phyloP scores from a whole-genome alignment of 2,329 filamentous ascomycete genomes.

The Leptodontidium sp. region DNA sequence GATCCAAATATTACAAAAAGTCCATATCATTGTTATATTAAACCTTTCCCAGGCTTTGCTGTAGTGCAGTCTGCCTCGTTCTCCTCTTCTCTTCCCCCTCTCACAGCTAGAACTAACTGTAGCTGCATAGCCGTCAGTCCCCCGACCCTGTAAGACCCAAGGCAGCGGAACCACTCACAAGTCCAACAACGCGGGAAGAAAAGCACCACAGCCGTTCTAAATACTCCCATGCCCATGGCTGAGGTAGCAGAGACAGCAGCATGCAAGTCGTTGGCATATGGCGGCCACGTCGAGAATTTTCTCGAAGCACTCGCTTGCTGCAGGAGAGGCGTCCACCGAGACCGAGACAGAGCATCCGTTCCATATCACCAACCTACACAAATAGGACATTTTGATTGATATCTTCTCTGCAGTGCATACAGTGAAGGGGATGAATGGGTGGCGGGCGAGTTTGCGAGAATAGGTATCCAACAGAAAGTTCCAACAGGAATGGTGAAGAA shows the following conservation, averaged over 20 bases:
- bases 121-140: constrained; percentile 11
- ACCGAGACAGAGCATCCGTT: too few relatives aligned
- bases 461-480: background rate
- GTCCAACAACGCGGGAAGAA: background rate
- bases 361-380: background rate
- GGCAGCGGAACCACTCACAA: background rate
- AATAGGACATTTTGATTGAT: background rate
- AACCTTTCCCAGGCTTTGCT: too few relatives aligned
- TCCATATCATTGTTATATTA: too few relatives aligned
- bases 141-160: constrained; percentile 15
- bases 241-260: background rate
- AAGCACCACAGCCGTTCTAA: background rate
- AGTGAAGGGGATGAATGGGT: background rate
- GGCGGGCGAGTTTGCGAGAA: background rate
- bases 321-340: too few relatives aligned
- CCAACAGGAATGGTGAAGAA: background rate
- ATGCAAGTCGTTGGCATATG: background rate
- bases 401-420: background rate
- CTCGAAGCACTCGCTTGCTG: background rate
- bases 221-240: background rate
- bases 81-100: background rate
- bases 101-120: too few relatives aligned
- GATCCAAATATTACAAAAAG: too few relatives aligned
- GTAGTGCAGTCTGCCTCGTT: background rate
- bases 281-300: background rate